phyloP scores from a whole-genome alignment of 495 filamentous ascomycete species.

The Opeltia flavorubescens region DNA sequence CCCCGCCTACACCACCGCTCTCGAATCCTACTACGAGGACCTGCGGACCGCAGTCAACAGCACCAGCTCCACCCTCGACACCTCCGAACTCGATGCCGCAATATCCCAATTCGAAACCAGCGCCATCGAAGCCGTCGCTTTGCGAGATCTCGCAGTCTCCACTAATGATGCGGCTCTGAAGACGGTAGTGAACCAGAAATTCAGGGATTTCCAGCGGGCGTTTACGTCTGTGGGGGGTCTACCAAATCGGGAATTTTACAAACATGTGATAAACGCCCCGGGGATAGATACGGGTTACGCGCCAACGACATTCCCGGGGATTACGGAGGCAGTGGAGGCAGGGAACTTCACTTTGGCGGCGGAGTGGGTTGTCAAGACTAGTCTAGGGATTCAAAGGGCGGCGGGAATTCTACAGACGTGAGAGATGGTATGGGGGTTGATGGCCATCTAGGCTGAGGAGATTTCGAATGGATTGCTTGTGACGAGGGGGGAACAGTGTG shows the following conservation, averaged over 20 bases:
- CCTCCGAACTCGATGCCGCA: slow-evolving; percentile 3
- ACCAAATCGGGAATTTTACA: slow-evolving; percentile 19
- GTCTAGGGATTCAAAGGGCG: slow-evolving; percentile 16
- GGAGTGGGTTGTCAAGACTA: slow-evolving; percentile 20
- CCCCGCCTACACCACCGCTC: slow-evolving; percentile 13
- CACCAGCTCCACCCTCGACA: slow-evolving; percentile 5
- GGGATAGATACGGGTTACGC: slow-evolving; percentile 24
- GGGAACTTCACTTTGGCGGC: slow-evolving; percentile 15
- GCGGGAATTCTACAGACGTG: slow-evolving; percentile 13
- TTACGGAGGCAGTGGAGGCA: slow-evolving; percentile 16
- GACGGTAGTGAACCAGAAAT: slow-evolving; percentile 15
- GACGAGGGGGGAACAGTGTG: no score
- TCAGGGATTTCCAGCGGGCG: slow-evolving; percentile 17
- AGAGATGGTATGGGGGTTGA: no score
- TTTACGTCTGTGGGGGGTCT: slow-evolving; percentile 20
- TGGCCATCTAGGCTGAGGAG: no score
- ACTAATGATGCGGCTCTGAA: slow-evolving; percentile 9
- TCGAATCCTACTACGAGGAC: slow-evolving; percentile 13
- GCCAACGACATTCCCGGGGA: slow-evolving; percentile 18
- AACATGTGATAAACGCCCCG: slow-evolving; percentile 17
- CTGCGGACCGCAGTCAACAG: slow-evolving; percentile 6
- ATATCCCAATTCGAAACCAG: slow-evolving; percentile 6
- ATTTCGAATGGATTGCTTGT: no score
- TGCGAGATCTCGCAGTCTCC: slow-evolving; percentile 1
- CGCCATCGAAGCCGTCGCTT: not conserved